Evolutionary conservation across 2,329 filamentous ascomycete genomes (phyloP).

Genomic region (Aspergillus neoniger): DNA sequence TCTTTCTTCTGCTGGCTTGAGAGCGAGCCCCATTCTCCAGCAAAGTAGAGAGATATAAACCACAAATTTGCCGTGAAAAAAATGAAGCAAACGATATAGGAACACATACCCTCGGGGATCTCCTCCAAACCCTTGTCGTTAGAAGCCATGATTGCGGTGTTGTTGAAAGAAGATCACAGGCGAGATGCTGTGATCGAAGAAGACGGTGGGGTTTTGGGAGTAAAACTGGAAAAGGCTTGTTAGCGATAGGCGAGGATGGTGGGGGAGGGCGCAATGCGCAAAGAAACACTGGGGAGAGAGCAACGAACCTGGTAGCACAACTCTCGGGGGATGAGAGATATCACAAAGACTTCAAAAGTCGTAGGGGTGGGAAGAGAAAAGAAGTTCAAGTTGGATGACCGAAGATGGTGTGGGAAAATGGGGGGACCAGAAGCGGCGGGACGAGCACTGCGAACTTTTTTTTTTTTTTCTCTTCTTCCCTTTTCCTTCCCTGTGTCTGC

Average conservation of each 20-base stretch:
- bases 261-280: slow-evolving; percentile 27
- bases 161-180: slow-evolving; percentile 65
- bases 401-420: slow-evolving; percentile 23
- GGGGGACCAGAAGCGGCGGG: slow-evolving; percentile 21
- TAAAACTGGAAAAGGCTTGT: slow-evolving; percentile 32
- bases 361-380: slow-evolving; percentile 19
- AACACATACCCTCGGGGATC: slow-evolving; percentile 82
- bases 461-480: slow-evolving; percentile 18
- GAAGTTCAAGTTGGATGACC: slow-evolving; percentile 17
- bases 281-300: slow-evolving; percentile 12
- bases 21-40: slow-evolving; percentile 4
- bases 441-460: slow-evolving; percentile 16
- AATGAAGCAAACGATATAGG: slow-evolving; percentile 1
- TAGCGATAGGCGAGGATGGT: slow-evolving; percentile 38
- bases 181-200: slow-evolving; percentile 70
- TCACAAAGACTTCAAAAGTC: slow-evolving; percentile 32
- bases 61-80: slow-evolving; percentile 6
- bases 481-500: slow-evolving; percentile 15
- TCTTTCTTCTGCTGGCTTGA: slow-evolving; percentile 7
- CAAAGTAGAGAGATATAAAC: slow-evolving; percentile 4
- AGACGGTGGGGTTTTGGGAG: slow-evolving; percentile 32
- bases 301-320: slow-evolving; percentile 37
- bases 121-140: slow-evolving; percentile 97
- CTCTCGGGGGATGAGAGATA: slow-evolving; percentile 37
- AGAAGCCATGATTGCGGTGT: slow-evolving; percentile 88